A percentile compares a stretch with the other conserved stretches of the same genome.
Evolutionary conservation across 2,329 filamentous ascomycete genomes (phyloP).

Genomic region (Fusarium incarnatum): DNA sequence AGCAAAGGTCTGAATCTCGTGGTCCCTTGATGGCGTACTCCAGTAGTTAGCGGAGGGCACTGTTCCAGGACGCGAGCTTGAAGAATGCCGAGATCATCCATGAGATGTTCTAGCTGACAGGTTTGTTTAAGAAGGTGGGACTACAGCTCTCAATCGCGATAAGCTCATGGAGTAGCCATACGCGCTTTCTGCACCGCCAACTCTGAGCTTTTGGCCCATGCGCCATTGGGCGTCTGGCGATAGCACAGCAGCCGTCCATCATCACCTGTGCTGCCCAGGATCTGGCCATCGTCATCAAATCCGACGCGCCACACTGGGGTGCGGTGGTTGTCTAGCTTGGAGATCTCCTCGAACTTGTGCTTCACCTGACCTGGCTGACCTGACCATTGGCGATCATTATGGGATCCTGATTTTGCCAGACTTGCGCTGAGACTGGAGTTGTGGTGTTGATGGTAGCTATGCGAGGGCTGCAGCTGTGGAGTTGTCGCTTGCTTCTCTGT

Average conservation of each 20-base stretch:
- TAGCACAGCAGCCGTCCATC: constrained; percentile 75
- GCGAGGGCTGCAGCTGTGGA: constrained; percentile 42
- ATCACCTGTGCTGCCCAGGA: constrained; percentile 80
- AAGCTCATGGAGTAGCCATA: constrained; percentile 59
- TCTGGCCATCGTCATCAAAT: constrained; percentile 77
- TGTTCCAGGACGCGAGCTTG: neutral
- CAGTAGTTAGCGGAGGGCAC: neutral
- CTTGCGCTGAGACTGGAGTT: constrained; percentile 64
- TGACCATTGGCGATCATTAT: constrained; percentile 63
- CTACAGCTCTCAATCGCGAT: neutral
- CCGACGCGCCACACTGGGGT: constrained; percentile 81
- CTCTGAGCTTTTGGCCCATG: constrained; percentile 71
- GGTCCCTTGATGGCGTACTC: neutral
- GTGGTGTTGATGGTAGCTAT: constrained; percentile 51
- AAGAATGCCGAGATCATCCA: neutral
- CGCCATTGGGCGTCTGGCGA: constrained; percentile 67
- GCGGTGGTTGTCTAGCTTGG: constrained; percentile 73
- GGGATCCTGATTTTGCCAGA: constrained; percentile 61
- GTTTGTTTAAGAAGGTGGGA: neutral
- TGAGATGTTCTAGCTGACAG: no score
- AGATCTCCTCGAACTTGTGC: constrained; percentile 72
- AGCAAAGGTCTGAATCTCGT: neutral
- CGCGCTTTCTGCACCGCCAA: constrained; percentile 67
- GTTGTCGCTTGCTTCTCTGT: constrained; percentile 39
- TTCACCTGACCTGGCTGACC: constrained; percentile 73